Conservation (phyloP, 192 early-diverging fungal genomes). For the Gamsiella multidivaricata region DNA sequence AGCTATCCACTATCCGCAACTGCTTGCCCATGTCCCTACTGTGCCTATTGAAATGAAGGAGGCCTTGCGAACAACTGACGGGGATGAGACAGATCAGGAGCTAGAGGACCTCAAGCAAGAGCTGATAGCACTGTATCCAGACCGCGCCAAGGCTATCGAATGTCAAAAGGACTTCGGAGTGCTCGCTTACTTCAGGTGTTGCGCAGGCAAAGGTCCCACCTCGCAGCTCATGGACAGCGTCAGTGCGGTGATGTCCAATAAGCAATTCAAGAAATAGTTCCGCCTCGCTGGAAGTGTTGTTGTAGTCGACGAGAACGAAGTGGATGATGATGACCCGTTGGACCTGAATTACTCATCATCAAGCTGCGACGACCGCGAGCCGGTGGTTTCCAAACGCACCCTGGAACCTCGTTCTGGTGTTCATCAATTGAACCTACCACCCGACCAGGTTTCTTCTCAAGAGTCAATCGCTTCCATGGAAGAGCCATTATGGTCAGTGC, state of each 20-base stretch:
- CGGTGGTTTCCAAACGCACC: no score
- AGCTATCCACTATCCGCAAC: not conserved
- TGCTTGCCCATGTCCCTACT: constrained; percentile 8
- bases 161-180: constrained; percentile 4
- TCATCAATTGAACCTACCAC: no score
- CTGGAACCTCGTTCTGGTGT: no score
- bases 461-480: no score
- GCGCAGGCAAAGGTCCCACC: no score
- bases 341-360: no score
- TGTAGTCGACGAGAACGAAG: no score
- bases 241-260: not conserved
- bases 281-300: no score
- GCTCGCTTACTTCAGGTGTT: not conserved
- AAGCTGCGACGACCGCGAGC: no score
- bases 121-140: not conserved
- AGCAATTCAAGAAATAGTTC: not conserved
- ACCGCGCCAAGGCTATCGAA: not conserved
- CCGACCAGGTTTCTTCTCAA: no score
- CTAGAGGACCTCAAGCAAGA: not conserved
- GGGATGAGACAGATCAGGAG: not conserved
- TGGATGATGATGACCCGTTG: no score
- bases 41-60: not conserved
- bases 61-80: not conserved
- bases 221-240: not conserved
- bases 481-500: no score